phyloP scores from a whole-genome alignment of 768 basidiomycete species.

The Termitomyces sp. region DNA sequence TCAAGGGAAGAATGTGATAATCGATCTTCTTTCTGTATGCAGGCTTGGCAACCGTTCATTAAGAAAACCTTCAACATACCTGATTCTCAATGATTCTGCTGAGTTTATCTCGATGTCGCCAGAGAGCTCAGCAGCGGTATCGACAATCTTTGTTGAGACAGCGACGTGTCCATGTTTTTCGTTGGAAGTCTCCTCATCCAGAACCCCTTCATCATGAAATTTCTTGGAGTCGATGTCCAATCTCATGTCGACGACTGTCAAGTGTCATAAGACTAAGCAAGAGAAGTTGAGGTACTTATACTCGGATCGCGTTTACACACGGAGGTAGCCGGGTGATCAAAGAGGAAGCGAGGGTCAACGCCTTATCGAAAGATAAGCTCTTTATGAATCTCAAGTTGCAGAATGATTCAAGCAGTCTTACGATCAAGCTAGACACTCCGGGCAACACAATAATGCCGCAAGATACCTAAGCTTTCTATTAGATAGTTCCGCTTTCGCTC shows the following conservation, averaged over 20 bases:
- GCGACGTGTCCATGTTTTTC: conserved; percentile 29
- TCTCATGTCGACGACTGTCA: not conserved
- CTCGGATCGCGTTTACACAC: not conserved
- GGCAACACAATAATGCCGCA: not conserved
- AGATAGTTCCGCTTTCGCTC: not conserved
- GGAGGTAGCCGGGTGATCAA: not conserved
- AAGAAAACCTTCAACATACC: conserved; percentile 25
- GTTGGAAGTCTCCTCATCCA: conserved; percentile 16
- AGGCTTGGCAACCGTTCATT: not conserved
- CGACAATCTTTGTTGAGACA: conserved; percentile 45
- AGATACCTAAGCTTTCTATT: not conserved
- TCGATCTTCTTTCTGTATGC: conserved; percentile 53
- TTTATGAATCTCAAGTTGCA: not conserved
- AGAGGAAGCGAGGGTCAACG: not conserved
- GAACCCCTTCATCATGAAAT: conserved; percentile 34
- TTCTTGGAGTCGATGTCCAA: not conserved
- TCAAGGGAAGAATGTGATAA: conserved; percentile 59
- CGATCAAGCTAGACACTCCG: too few relatives aligned
- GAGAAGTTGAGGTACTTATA: not conserved
- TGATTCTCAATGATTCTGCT: conserved; percentile 42
- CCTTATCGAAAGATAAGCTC: not conserved
- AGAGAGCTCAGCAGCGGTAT: conserved; percentile 56
- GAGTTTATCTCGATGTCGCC: conserved; percentile 44
- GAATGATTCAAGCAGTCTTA: too few relatives aligned
- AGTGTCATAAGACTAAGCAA: not conserved